Evolutionary conservation across 108 stramenopile species (phyloP), one percentile per base, ranked within the genome.

Genomic region (Mediolabrus comicus): DNA sequence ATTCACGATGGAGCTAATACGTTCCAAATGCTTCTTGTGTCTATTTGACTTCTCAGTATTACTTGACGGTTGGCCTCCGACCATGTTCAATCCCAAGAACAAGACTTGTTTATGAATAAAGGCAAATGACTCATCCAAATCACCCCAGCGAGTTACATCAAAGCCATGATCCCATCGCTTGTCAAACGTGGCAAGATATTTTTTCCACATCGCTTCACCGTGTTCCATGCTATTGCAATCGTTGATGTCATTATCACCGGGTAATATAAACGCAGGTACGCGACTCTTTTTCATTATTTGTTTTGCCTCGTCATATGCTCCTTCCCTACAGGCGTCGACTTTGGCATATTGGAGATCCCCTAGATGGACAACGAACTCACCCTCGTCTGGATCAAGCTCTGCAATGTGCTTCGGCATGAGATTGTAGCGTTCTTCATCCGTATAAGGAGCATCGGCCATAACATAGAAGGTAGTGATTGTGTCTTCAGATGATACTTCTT

Each of bases 221-320:
- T 58, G 11, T 0, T 61, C 59, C 19, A 58, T 79, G 49, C 81
- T 55, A 4, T 82, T 80, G 53, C 92, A 93, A 46, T 87, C 86
- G 62, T 78, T 74, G 81, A 87, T 85, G 62, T 93, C 92, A 49
- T 93, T 85, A 24, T 85, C 84, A 9, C 92, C 92, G 31, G 89
- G 89, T 8, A 93, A 51, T 9, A 87, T 66, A 56, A 87, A 86
- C 36, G 82, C 53, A 4, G 92, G 89, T 10, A 89, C 56, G 6
- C 70, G 75, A 25, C 74, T 71, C 34, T 70, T 55, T 26, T 39
- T 52, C 39, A 82, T 36, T 9, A 86, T 57, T 10, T 59, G 22
- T 9, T 63, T 54, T 8, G 73, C 79, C 10, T 14, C 30, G 19
- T 77, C 59, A 62, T 86, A 87, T 9, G 81, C 83, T 4, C 61